These are phyloP conservation scores for Stemphylium lycopersici DNA, from an alignment of 2,329 filamentous ascomycete genomes.

Conservation along the genomic window DNA sequence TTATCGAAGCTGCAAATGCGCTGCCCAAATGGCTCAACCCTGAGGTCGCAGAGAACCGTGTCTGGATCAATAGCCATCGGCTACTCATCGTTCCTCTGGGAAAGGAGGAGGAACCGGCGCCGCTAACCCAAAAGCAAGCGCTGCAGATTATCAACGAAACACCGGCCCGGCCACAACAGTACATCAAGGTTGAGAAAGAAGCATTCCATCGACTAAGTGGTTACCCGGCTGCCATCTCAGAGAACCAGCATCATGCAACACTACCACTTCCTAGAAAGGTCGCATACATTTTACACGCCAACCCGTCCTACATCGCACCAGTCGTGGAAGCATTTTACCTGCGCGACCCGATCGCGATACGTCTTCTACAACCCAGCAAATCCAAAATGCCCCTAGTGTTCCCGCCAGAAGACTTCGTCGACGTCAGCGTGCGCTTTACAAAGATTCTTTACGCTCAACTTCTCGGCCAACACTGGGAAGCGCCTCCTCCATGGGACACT, in stretches of 20 bases:
- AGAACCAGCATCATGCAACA: conserved; percentile 76
- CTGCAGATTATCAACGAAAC: conserved; percentile 64
- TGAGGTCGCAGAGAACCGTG: conserved; percentile 82
- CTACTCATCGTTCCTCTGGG: conserved; percentile 73
- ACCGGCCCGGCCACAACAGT: conserved; percentile 69
- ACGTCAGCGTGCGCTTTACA: conserved; percentile 80
- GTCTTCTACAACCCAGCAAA: conserved; percentile 65
- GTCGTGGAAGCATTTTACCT: conserved; percentile 93
- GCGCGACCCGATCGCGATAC: conserved; percentile 78
- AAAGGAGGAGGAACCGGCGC: conserved; percentile 35
- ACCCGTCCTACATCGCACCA: conserved; percentile 77
- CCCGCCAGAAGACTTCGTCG: conserved; percentile 78
- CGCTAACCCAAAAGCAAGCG: conserved; percentile 69
- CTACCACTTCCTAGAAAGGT: conserved; percentile 80
- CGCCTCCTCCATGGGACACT: conserved; percentile 63
- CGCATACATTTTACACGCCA: conserved; percentile 76
- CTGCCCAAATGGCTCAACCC: conserved; percentile 91
- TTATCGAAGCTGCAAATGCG: conserved; percentile 89
- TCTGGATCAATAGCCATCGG: conserved; percentile 84
- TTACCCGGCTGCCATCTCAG: conserved; percentile 76
- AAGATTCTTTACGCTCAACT: conserved; percentile 90
- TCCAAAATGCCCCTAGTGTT: conserved; percentile 64
- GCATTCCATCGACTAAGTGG: conserved; percentile 87
- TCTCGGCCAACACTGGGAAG: conserved; percentile 78
- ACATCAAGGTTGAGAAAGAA: conserved; percentile 78